phyloP scores from a whole-genome alignment of 768 basidiomycete genomes.

The Xerocomellus intermedius region DNA sequence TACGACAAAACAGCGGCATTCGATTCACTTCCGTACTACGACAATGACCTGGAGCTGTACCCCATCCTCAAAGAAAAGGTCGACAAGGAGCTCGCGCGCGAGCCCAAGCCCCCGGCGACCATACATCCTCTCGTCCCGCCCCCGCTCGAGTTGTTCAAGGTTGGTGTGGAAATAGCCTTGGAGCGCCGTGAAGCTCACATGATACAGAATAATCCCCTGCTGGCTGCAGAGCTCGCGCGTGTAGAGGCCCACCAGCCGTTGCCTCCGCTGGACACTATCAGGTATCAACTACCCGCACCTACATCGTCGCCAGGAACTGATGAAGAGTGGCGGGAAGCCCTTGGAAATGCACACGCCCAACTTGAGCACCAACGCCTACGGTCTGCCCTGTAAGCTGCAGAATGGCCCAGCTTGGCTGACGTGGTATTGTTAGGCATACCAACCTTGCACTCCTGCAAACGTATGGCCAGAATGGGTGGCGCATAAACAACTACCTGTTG shows the following conservation, averaged over 20 bases:
- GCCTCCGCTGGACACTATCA: slow-evolving; percentile 63
- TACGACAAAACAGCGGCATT: slow-evolving; percentile 41
- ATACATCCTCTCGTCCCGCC: slow-evolving; percentile 76
- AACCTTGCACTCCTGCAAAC: slow-evolving; percentile 81
- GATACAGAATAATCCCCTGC: slow-evolving; percentile 60
- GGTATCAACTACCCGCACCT: slow-evolving; percentile 76
- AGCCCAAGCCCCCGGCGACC: slow-evolving; percentile 56
- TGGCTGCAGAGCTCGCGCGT: slow-evolving; percentile 72
- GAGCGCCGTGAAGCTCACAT: neutral
- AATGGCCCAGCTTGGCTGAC: neutral
- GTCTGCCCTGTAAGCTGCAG: slow-evolving; percentile 37
- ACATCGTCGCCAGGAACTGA: slow-evolving; percentile 59
- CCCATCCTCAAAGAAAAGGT: slow-evolving; percentile 74
- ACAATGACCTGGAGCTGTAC: slow-evolving; percentile 82
- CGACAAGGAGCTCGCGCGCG: slow-evolving; percentile 71
- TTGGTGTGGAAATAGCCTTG: slow-evolving; percentile 33
- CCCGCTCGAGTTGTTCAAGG: slow-evolving; percentile 62
- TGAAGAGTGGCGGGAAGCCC: slow-evolving; percentile 71
- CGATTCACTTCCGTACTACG: slow-evolving; percentile 92
- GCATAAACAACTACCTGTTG: slow-evolving; percentile 85
- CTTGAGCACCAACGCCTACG: slow-evolving; percentile 82
- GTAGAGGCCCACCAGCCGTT: slow-evolving; percentile 67
- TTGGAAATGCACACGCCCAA: slow-evolving; percentile 78
- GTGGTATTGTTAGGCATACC: slow-evolving; percentile 54
- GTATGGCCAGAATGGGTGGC: slow-evolving; percentile 90